Base-by-base conservation (phyloP, 1,284 basidiomycete species). In the Trametes pubescens region DNA sequence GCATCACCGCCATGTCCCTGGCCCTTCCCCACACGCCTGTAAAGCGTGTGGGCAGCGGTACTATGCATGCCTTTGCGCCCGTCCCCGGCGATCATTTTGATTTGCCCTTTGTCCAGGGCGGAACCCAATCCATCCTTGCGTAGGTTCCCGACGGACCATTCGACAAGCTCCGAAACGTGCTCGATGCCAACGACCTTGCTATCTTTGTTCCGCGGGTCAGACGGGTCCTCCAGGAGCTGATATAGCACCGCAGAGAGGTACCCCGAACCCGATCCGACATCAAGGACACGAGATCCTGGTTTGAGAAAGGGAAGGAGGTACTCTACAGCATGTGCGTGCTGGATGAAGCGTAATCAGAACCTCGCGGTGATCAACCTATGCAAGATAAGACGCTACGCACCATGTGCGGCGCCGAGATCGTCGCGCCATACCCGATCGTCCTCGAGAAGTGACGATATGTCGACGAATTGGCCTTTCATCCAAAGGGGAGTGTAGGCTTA, bases 361-460 rank as follows among this genome's bases (percentile, higher is more conserved):
- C 51, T 32, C 60, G 55, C 3, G 14, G 40, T 53, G 63, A 26
- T 48, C 29, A 21, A 51, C 57, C 57, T 54, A 18, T 5, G 53
- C 51, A 40, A 40, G 18, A 16, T 7, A 16, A 7, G 14, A 4
- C 1, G 16, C 4, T 44, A 22, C 40, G 62, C 46, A 90, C 91
- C 93, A 95, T 96, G 75, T 96, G 95, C 2, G 95, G 95, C 0
- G 95, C 95, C 52, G 90, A 92, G 66, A 96, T 96, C 0, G 95
- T 97, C 22, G 94, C 95, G 14, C 86, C 89, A 69, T 90, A 83
- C 2, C 91, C 91, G 58, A 94, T 96, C 10, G 82, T 70, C 74
- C 91, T 94, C 70, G 16, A 13, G 56, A 22, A 38, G 46, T 22
- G 57, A 32, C 29, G n/a, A 40, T 16, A 21, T 24, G 44, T 57